Conservation (phyloP, 257 asterid species). For the Anisodus acutangulus region DNA sequence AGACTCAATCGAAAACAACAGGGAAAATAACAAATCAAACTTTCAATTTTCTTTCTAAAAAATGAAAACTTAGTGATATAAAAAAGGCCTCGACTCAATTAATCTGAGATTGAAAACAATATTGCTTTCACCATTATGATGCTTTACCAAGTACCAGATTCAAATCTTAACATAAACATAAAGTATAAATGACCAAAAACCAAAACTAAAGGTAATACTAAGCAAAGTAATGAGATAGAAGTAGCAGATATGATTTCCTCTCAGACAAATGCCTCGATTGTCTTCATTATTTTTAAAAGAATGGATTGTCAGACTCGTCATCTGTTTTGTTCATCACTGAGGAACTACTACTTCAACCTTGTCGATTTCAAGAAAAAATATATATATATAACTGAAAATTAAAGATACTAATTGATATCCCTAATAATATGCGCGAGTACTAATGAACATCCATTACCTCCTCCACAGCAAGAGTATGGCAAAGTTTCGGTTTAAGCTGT, state of each 20-base stretch:
- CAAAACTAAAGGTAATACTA: background rate
- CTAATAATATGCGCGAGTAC: background rate
- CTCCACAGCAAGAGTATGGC: background rate
- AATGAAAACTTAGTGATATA: background rate
- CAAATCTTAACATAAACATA: too few species aligned
- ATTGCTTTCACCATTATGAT: too few species aligned
- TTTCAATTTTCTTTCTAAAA: background rate
- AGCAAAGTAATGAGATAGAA: background rate
- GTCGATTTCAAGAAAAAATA: background rate
- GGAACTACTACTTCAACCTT: constrained; percentile 39
- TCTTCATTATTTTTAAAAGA: constrained; percentile 63
- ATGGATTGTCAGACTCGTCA: constrained; percentile 96
- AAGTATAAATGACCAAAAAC: background rate
- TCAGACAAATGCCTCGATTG: constrained; percentile 96
- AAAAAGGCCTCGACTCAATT: background rate
- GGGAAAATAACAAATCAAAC: background rate
- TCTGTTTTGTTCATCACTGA: constrained; percentile 70
- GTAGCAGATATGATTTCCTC: constrained; percentile 43
- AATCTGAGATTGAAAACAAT: background rate
- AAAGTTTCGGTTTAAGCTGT: background rate
- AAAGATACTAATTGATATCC: background rate
- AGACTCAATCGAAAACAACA: background rate
- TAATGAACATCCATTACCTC: background rate
- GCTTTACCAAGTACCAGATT: too few species aligned
- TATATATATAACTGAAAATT: background rate